Evolutionary conservation across 2,329 filamentous ascomycete species (phyloP).

Genomic region (Aspergillus quadricinctus): DNA sequence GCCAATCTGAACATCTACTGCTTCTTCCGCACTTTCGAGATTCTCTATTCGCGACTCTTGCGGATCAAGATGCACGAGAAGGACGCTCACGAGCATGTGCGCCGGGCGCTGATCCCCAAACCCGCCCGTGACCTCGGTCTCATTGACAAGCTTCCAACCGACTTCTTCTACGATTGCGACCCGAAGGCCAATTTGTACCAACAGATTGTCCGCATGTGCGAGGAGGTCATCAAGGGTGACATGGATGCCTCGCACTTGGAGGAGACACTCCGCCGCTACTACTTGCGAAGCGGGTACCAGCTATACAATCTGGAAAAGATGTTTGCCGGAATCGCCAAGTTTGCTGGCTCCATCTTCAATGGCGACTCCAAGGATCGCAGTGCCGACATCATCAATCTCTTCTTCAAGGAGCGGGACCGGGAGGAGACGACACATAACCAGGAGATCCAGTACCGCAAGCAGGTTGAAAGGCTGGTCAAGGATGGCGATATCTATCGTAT

Average conservation of each 20-base stretch:
- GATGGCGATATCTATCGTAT: slow-evolving; percentile 89
- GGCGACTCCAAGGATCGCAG: slow-evolving; percentile 90
- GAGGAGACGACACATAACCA: slow-evolving; percentile 85
- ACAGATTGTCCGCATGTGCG: slow-evolving; percentile 78
- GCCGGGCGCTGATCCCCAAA: slow-evolving; percentile 68
- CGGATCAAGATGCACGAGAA: slow-evolving; percentile 77
- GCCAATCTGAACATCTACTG: slow-evolving; percentile 87
- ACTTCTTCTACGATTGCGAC: slow-evolving; percentile 68
- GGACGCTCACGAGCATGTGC: slow-evolving; percentile 68
- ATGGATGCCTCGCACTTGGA: slow-evolving; percentile 80
- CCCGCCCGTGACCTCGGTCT: slow-evolving; percentile 80
- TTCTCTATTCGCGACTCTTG: slow-evolving; percentile 78
- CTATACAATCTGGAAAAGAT: slow-evolving; percentile 91
- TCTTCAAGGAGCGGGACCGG: slow-evolving; percentile 73
- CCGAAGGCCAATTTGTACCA: slow-evolving; percentile 72
- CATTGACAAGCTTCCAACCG: slow-evolving; percentile 67
- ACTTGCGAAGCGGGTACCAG: slow-evolving; percentile 85
- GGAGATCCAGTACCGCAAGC: slow-evolving; percentile 85
- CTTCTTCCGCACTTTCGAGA: slow-evolving; percentile 90
- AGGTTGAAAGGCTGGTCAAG: slow-evolving; percentile 87
- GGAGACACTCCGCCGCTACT: slow-evolving; percentile 86
- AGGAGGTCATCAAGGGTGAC: slow-evolving; percentile 78
- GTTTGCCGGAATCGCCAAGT: slow-evolving; percentile 72
- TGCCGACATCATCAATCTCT: slow-evolving; percentile 81
- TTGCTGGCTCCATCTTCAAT: slow-evolving; percentile 77